Evolutionary conservation across 192 early-diverging fungal genomes (phyloP).

Genomic region (Coemansia sp.): DNA sequence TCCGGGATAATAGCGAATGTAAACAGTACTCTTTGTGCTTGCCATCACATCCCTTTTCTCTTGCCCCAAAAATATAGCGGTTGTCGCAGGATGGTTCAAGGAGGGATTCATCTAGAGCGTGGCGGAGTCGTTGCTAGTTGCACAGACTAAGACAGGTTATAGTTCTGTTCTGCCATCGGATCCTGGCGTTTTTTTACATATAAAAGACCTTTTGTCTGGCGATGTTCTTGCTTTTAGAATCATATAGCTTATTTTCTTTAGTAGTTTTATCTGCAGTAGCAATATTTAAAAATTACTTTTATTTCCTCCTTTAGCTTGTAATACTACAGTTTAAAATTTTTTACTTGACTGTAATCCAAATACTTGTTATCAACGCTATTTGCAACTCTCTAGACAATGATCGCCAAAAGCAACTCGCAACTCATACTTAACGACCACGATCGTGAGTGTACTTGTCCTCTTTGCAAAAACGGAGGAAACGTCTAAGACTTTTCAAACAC

Average conservation of each 20-base stretch:
- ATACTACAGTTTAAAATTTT: constrained; percentile 2
- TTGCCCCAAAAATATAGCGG: constrained; percentile 5
- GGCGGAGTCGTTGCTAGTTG: constrained; percentile 4
- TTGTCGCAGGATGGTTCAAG: background rate
- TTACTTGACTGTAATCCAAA: background rate
- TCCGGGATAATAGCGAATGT: background rate
- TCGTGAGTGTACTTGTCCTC: constrained; percentile 12
- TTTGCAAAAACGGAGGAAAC: constrained; percentile 10
- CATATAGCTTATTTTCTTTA: background rate
- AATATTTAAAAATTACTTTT: constrained; percentile 2
- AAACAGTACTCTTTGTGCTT: constrained; percentile 6
- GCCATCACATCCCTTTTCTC: constrained; percentile 12
- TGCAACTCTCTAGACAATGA: constrained; percentile 1
- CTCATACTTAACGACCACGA: constrained; percentile 8
- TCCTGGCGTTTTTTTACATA: constrained; percentile 3
- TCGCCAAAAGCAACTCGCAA: constrained; percentile 2
- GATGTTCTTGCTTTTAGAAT: background rate
- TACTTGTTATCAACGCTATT: background rate
- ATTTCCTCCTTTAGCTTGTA: background rate
- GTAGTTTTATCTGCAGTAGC: background rate
- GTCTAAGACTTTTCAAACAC: too few species aligned
- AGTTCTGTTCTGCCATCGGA: too few species aligned
- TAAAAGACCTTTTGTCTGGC: constrained; percentile 11
- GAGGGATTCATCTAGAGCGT: constrained; percentile 16
- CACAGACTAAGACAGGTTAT: too few species aligned